phyloP scores from a whole-genome alignment of 2,329 filamentous ascomycete genomes.

The Diaporthe ampelina region DNA sequence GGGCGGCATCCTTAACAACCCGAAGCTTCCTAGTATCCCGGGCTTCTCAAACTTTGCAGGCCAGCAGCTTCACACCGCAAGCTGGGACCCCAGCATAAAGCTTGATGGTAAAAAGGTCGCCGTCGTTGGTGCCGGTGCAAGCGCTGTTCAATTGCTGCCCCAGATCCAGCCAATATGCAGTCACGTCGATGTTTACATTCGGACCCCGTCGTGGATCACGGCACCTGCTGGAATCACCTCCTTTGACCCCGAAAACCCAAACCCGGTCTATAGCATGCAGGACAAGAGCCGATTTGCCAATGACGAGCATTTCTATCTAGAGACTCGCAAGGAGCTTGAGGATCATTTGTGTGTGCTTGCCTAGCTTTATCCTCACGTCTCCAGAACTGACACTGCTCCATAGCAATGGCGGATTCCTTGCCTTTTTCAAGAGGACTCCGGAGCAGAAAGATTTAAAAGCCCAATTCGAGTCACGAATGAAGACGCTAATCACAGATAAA shows the following conservation, averaged over 20 bases:
- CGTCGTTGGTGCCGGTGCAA: slow-evolving; percentile 18
- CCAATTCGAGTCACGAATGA: neutral
- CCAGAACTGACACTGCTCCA: neutral
- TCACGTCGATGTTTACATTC: slow-evolving; percentile 4
- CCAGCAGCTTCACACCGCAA: slow-evolving; percentile 43
- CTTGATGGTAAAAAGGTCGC: slow-evolving; percentile 21
- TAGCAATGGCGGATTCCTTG: slow-evolving; percentile 3
- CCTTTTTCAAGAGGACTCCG: slow-evolving; percentile 8
- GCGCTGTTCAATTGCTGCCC: slow-evolving; percentile 24
- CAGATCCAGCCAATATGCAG: slow-evolving; percentile 34
- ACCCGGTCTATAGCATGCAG: neutral
- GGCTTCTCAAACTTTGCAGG: slow-evolving; percentile 56
- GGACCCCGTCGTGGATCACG: slow-evolving; percentile 10
- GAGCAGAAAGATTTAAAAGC: neutral
- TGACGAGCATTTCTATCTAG: slow-evolving; percentile 3
- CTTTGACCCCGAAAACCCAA: neutral
- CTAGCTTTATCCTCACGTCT: neutral
- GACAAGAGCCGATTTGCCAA: neutral
- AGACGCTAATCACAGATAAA: neutral
- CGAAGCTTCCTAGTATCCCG: neutral
- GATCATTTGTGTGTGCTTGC: neutral
- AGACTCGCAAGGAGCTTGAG: slow-evolving; percentile 6
- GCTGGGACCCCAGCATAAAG: slow-evolving; percentile 8
- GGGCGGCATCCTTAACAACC: slow-evolving; percentile 48
- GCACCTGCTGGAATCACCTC: neutral